Evolutionary conservation across 2,329 filamentous ascomycete genomes (phyloP).

Genomic region (Tolypocladium pustulatum): DNA sequence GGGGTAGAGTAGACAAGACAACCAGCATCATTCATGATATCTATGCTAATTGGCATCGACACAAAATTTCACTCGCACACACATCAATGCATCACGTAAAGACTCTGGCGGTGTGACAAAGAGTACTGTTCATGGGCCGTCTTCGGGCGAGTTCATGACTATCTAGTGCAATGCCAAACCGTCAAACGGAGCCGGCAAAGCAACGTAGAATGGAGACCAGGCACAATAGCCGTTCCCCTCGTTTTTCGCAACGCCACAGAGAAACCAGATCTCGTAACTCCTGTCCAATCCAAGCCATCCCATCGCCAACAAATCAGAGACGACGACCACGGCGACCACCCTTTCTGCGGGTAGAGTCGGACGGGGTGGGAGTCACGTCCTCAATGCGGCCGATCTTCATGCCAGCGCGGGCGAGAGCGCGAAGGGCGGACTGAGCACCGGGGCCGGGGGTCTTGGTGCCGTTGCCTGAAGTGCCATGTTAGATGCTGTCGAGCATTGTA

Average conservation of each 20-base stretch:
- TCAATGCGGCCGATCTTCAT: conserved; percentile 99
- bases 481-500: not conserved
- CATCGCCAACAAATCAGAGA: conserved; percentile 56
- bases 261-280: conserved; percentile 36
- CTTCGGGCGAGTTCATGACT: conserved; percentile 33
- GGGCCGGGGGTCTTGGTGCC: conserved; percentile 99
- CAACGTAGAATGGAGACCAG: conserved; percentile 51
- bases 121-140: conserved; percentile 29
- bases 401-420: conserved; percentile 94
- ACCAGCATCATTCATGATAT: not conserved
- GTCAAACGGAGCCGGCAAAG: conserved; percentile 26
- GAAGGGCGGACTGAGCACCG: conserved; percentile 97
- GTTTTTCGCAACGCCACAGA: conserved; percentile 60
- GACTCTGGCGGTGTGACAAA: conserved; percentile 12
- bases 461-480: conserved; percentile 52
- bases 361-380: conserved; percentile 98
- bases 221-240: conserved; percentile 59
- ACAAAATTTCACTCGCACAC: not conserved
- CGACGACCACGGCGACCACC: conserved; percentile 99
- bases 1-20: not conserved
- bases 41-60: not conserved
- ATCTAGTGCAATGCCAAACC: conserved; percentile 21
- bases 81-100: not conserved
- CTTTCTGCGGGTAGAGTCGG: conserved; percentile 99
- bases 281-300: conserved; percentile 20